Conservation (phyloP, 75 land plant genomes). For the Selaginella moellendorffii region DNA sequence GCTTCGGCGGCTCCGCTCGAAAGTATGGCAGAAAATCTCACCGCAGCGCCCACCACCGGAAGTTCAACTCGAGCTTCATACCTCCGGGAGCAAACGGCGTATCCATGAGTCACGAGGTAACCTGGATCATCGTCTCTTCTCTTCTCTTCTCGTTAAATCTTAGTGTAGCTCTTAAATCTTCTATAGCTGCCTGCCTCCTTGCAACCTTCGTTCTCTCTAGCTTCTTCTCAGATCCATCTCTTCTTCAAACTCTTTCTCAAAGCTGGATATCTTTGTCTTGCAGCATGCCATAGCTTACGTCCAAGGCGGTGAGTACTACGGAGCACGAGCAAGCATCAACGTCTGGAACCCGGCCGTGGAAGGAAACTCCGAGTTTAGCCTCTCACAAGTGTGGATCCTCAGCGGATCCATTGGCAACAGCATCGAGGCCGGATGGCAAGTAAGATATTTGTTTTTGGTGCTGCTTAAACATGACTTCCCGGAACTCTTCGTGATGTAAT, state of each 20-base stretch:
- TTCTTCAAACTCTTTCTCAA: no score
- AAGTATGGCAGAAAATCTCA: conserved; percentile 56
- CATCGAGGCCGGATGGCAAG: conserved; percentile 10
- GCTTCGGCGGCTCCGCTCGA: conserved; percentile 34
- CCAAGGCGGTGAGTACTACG: background rate
- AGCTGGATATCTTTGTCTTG: no score
- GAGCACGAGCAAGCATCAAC: conserved; percentile 2
- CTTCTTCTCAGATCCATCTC: no score
- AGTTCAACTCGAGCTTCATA: background rate
- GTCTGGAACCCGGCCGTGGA: conserved; percentile 2
- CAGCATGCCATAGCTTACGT: conserved; percentile 9
- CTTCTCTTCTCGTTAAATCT: no score
- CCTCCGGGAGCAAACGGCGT: background rate
- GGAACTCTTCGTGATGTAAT: background rate
- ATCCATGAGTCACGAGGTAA: background rate
- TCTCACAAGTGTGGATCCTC: background rate
- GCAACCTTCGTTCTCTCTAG: no score
- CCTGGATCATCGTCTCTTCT: no score
- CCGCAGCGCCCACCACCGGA: conserved; percentile 14
- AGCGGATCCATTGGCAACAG: background rate
- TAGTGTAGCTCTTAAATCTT: no score
- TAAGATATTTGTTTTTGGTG: background rate
- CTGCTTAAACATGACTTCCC: background rate
- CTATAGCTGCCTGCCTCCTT: no score
- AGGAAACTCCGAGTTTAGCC: background rate